Percentiles rank a stretch among this genome's conserved stretches.
Conservation (phyloP, 2,329 filamentous ascomycete genomes). For the Botryotinia calthae region DNA sequence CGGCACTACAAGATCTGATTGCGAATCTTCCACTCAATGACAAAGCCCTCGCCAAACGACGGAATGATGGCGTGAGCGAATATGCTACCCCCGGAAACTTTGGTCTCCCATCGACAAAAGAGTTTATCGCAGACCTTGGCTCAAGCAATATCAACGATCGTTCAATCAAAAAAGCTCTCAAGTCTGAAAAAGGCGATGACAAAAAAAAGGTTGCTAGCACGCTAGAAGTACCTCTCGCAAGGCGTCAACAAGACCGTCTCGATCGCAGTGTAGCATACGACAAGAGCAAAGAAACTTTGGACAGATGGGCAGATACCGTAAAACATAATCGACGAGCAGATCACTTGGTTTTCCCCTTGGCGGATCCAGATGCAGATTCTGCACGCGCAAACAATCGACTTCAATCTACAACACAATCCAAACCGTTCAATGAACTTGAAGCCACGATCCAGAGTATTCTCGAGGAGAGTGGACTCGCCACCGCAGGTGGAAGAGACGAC, state of each 20-base stretch:
- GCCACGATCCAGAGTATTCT: constrained; percentile 83
- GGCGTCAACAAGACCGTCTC: constrained; percentile 80
- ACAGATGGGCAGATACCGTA: constrained; percentile 91
- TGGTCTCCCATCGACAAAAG: constrained; percentile 53
- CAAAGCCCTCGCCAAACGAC: constrained; percentile 33
- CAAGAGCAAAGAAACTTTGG: constrained; percentile 86
- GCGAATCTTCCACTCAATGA: constrained; percentile 55
- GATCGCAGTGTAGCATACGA: constrained; percentile 81
- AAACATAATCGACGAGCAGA: constrained; percentile 91
- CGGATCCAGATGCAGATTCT: constrained; percentile 62
- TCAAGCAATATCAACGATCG: constrained; percentile 70
- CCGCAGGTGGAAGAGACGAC: constrained; percentile 55
- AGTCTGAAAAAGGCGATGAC: constrained; percentile 61
- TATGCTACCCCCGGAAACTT: constrained; percentile 61
- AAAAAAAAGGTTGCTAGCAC: constrained; percentile 55
- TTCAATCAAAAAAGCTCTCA: constrained; percentile 73
- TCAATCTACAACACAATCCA: constrained; percentile 59
- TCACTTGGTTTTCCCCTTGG: constrained; percentile 82
- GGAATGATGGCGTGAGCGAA: constrained; percentile 52
- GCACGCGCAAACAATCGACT: constrained; percentile 62
- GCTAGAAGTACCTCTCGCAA: constrained; percentile 77
- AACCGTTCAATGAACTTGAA: constrained; percentile 78
- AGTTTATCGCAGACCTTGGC: constrained; percentile 63
- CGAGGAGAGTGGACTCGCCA: constrained; percentile 75
- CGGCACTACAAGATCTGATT: constrained; percentile 66